Evolutionary conservation across 805 yeast genomes (phyloP), one percentile per base, ranked within the genome.

Genomic region (Diddensiella caesifluorescens): DNA sequence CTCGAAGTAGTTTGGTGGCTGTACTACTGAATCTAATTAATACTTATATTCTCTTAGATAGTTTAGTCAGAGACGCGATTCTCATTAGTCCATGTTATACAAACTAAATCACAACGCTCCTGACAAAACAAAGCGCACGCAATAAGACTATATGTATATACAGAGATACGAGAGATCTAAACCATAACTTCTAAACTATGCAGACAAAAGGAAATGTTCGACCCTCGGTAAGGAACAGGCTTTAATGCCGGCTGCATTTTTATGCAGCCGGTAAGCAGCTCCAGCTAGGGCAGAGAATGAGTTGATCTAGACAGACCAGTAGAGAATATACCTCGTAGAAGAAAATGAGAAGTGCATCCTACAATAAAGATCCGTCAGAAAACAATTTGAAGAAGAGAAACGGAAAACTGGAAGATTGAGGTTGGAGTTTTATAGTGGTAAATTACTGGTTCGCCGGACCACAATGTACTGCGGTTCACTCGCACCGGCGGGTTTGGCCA

Each of bases 221-320:
- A 47, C 53, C 51, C 63, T 60, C 60, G 65, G 65, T 61, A 61
- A 61, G 65, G 65, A 52, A 61, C 62, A 53, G 45, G 55, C 55
- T 52, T 56, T 56, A 56, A 60, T 48, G 26, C 63, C 58, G 41
- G 13, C 7, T 19, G 7, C 7, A 7, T 13, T 13, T 29, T 7
- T 13, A 7, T 7, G 32, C 15, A 13, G 39, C 42, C 51, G 51
- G 50, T 47, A 35, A 26, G 50, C 50, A 26, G 55, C 63, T 61
- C 65, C 65, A 61, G 65, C 65, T 61, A 59, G 65, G 52, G 50
- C 37, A 51, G 18, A 29, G n/a, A n/a, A 46, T 46, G 49, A 47
- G 10, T 51, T 35, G 23, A 39, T 52, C 56, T 52, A 39, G 51
- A 35, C 49, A 41, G 46, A 27, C 37, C 38, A 48, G 56, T 52